Base-by-base conservation (phyloP, 2,329 filamentous ascomycete genomes). In the Aureobasidium sp. region DNA sequence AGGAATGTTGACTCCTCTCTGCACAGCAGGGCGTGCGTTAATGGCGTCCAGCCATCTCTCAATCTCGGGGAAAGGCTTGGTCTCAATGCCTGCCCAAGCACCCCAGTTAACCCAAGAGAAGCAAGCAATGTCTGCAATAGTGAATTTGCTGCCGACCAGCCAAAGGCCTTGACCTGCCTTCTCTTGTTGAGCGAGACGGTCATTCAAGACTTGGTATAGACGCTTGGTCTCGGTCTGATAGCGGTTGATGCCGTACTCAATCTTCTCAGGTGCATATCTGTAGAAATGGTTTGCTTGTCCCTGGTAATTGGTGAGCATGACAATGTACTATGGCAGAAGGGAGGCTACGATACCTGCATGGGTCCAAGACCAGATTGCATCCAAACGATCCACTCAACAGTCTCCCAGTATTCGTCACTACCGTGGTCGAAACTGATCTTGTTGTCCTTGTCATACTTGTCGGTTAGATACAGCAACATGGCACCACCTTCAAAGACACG, bases 241-340 rank as follows among this genome's bases (percentile, higher is more conserved):
- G n/a, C 78, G 72, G 27, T 77, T 71, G 63, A 79, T 79, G 2
- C 71, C 77, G 63, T 78, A 79, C 56, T 74, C 68, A 27, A 78
- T 78, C 63, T 77, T 76, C 13, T 68, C 70, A 1, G 71, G 71
- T 2, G 77, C 77, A 48, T 78, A 78, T 57, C 75, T 73, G 63
- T 74, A 74, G 73, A 79, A 80, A 65, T 79, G 76, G 62, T 79
- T 79, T 10, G 77, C 77, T 71, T 79, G 77, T 34, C 77, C 76
- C 65, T 68, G 20, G 4, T 26, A 15, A 5, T 29, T 39, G 41
- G 20, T 59, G 12, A 59, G 55, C 13, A 36, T 29, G 46, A 15
- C 1, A 3, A n/a, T 9, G 24, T 29, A n/a, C 10, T 15, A n/a
- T n/a, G 6, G 9, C 6, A n/a, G 26, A 48, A 12, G 5, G 2